phyloP scores from a whole-genome alignment of 2,329 filamentous ascomycete species.

The Pseudogymnoascus sp. region DNA sequence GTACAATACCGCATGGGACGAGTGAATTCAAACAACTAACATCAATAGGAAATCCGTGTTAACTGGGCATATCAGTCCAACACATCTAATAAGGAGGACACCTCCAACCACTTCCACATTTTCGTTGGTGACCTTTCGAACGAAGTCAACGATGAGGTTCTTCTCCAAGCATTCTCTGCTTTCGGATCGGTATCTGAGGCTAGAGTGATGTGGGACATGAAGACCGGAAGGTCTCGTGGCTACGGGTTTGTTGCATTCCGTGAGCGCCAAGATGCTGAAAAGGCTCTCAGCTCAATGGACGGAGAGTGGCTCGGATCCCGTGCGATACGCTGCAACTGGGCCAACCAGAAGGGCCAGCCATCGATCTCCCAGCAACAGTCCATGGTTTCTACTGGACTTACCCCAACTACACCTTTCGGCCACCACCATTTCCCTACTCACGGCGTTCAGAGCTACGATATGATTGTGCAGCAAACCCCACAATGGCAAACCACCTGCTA shows the following conservation, averaged over 20 bases:
- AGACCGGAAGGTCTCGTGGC: constrained; percentile 92
- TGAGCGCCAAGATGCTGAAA: constrained; percentile 87
- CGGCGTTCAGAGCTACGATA: constrained; percentile 93
- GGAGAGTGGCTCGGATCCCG: constrained; percentile 98
- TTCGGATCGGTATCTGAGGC: constrained; percentile 96
- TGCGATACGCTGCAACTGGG: constrained; percentile 99
- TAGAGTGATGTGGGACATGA: constrained; percentile 99
- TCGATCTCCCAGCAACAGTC: constrained; percentile 97
- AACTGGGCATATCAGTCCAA: constrained; percentile 99
- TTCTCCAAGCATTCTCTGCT: constrained; percentile 87
- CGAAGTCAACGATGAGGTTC: constrained; percentile 94
- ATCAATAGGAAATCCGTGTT: constrained; percentile 80
- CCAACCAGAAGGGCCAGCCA: constrained; percentile 99
- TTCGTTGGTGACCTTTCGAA: constrained; percentile 97
- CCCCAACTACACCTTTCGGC: constrained; percentile 89
- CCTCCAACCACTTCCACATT: constrained; percentile 96
- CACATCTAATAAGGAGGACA: constrained; percentile 89
- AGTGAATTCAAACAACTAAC: constrained; percentile 22
- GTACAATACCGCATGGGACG: constrained; percentile 25
- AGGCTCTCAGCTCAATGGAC: constrained; percentile 95
- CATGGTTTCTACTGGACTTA: constrained; percentile 97
- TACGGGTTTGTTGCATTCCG: constrained; percentile 98
- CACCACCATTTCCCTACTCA: constrained; percentile 98
- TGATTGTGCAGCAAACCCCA: constrained; percentile 90
- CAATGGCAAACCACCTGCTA: constrained; percentile 98